These are phyloP conservation scores for Xylaria sp. DNA, from an alignment of 2,329 filamentous ascomycete genomes.

Conservation along the genomic window DNA sequence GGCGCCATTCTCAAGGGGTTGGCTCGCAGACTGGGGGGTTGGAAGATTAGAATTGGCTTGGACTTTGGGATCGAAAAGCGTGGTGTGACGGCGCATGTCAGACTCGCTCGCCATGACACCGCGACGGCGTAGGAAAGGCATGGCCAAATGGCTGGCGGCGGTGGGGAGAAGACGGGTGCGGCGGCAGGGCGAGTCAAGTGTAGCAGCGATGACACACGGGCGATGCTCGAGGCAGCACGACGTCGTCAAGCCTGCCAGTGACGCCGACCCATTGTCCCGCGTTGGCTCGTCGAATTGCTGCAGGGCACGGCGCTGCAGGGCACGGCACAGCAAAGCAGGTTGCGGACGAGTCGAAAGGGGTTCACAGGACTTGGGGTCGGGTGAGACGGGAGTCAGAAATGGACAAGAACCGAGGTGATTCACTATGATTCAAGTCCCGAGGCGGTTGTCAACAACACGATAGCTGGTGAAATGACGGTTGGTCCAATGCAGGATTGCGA, in stretches of 20 bases:
- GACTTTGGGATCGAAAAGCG: conserved; percentile 41
- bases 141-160: conserved; percentile 35
- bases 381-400: conserved; percentile 9
- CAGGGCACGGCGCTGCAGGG: conserved; percentile 7
- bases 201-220: conserved; percentile 25
- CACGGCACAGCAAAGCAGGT: not conserved
- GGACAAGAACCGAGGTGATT: not conserved
- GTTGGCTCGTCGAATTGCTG: conserved; percentile 22
- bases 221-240: conserved; percentile 35
- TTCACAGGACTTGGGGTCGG: not conserved
- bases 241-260: conserved; percentile 38
- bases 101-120: conserved; percentile 65
- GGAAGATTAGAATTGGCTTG: conserved; percentile 34
- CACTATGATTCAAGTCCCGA: not conserved
- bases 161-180: not conserved
- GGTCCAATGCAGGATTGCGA: conserved; percentile 8
- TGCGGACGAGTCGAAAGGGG: conserved; percentile 18
- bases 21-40: conserved; percentile 25
- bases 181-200: conserved; percentile 14
- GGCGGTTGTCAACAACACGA: conserved; percentile 3
- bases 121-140: conserved; percentile 67
- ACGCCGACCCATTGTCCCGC: conserved; percentile 38
- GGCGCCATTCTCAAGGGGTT: conserved; percentile 21
- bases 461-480: not conserved
- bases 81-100: conserved; percentile 61